phyloP scores from a whole-genome alignment of 805 yeast species.

The Soucietia sequanensis region DNA sequence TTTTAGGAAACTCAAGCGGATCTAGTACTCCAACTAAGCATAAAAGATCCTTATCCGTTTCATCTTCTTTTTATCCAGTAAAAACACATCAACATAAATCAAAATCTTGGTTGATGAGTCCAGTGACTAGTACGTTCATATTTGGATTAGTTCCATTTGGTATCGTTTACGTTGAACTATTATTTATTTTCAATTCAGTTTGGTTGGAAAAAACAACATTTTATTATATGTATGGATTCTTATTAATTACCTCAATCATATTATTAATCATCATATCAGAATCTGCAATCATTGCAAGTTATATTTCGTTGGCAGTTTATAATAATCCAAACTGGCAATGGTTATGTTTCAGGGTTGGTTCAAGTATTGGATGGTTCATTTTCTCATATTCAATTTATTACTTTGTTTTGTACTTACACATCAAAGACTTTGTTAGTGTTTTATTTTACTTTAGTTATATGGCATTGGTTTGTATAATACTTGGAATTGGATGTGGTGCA shows the following conservation, averaged over 20 bases:
- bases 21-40: not conserved
- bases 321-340: conserved; percentile 77
- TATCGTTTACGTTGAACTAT: conserved; percentile 74
- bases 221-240: conserved; percentile 78
- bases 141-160: conserved; percentile 80
- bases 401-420: conserved; percentile 52
- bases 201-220: conserved; percentile 81
- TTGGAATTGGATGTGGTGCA: conserved; percentile 75
- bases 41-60: conserved; percentile 2
- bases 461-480: conserved; percentile 56
- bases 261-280: conserved; percentile 66
- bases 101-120: conserved; percentile 19
- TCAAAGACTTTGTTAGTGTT: conserved; percentile 65
- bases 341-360: conserved; percentile 70
- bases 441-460: conserved; percentile 73
- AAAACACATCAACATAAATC: no score
- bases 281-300: conserved; percentile 67
- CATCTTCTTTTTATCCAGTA: not conserved
- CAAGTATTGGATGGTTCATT: conserved; percentile 70
- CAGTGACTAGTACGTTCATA: conserved; percentile 32
- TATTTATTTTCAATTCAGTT: conserved; percentile 68
- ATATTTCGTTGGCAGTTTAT: conserved; percentile 53
- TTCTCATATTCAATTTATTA: conserved; percentile 68
- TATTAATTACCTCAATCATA: conserved; percentile 58
- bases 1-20: conserved; percentile 3